phyloP scores from a whole-genome alignment of 2,329 filamentous ascomycete genomes.

The Calycina herbarum region DNA sequence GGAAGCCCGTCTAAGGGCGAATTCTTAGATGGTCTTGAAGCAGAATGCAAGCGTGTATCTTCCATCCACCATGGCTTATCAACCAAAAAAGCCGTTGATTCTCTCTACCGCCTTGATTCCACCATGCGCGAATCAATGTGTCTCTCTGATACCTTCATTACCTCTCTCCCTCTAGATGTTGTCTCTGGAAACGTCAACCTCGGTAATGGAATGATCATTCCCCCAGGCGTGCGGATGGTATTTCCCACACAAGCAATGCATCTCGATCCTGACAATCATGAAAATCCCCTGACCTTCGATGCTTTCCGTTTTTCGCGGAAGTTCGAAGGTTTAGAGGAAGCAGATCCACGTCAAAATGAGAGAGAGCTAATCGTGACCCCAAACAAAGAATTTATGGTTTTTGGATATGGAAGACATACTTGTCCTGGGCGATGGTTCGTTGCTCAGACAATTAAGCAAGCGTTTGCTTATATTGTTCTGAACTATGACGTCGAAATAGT shows the following conservation, averaged over 20 bases:
- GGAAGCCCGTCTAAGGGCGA: neutral
- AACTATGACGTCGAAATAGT: neutral
- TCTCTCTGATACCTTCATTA: neutral
- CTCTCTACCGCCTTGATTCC: neutral
- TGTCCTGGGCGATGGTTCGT: neutral
- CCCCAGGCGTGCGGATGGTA: neutral
- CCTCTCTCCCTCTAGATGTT: neutral
- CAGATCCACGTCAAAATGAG: neutral
- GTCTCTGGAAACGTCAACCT: neutral
- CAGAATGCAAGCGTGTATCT: neutral
- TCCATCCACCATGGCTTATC: neutral
- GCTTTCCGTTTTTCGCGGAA: neutral
- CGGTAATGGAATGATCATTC: neutral
- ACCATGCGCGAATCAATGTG: neutral
- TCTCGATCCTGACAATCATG: neutral
- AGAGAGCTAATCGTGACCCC: neutral
- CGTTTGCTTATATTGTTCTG: neutral
- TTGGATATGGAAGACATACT: neutral
- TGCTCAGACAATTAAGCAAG: neutral
- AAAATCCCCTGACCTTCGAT: neutral
- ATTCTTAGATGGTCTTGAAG: neutral
- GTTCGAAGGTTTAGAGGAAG: neutral
- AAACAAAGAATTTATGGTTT: neutral
- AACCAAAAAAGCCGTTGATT: neutral
- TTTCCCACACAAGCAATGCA: neutral